Evolutionary conservation across 805 yeast species (phyloP).

Genomic region (Zygosaccharomyces rouxii): DNA sequence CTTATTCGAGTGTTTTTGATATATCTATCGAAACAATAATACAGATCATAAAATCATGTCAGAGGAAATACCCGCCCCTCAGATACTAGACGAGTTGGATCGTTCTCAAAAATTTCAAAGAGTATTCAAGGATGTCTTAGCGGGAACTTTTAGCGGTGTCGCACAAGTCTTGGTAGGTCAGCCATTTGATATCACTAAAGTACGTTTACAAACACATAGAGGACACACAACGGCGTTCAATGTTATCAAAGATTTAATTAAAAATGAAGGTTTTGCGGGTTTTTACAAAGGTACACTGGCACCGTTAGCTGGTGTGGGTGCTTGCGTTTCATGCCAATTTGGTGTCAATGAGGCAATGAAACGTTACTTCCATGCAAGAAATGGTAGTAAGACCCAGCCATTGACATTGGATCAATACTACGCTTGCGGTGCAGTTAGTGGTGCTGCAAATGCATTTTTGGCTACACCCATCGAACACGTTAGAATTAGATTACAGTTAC

Average conservation of each 20-base stretch:
- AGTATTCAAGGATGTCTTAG: conserved; percentile 72
- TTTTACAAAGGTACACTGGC: conserved; percentile 93
- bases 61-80: conserved; percentile 19
- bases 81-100: conserved; percentile 15
- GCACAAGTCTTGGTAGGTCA: conserved; percentile 95
- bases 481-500: conserved; percentile 85
- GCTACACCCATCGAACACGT: conserved; percentile 95
- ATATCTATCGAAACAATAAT: background rate
- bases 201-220: conserved; percentile 80
- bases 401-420: conserved; percentile 61
- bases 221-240: conserved; percentile 70
- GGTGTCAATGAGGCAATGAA: conserved; percentile 95
- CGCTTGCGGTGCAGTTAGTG: conserved; percentile 88
- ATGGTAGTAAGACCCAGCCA: conserved; percentile 30
- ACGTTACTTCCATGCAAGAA: conserved; percentile 53
- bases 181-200: conserved; percentile 94
- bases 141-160: conserved; percentile 93
- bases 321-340: conserved; percentile 93
- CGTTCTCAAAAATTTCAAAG: conserved; percentile 8
- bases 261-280: conserved; percentile 78
- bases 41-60: conserved; percentile 11
- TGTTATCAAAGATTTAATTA: conserved; percentile 65
- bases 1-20: background rate
- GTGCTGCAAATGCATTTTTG: conserved; percentile 81
- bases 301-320: conserved; percentile 95